Evolutionary conservation across 2,329 filamentous ascomycete genomes (phyloP), one percentile per base, ranked within the genome.

Genomic region (Neofusicoccum umdonicola): DNA sequence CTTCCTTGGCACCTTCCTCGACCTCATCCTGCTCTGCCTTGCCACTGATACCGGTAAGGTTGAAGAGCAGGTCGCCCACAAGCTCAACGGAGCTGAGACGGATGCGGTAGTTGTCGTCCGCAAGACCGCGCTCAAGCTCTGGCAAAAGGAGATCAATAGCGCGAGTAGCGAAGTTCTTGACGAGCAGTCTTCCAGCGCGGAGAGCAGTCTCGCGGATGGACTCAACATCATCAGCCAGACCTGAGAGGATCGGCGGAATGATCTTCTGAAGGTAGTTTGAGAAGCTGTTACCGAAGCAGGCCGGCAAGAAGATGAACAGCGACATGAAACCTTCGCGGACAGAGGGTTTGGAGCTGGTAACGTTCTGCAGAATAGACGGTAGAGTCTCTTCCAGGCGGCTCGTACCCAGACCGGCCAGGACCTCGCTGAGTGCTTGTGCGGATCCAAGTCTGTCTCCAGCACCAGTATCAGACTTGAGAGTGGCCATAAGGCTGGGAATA

Each of bases 321-420:
- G 95, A 97, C 95, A 99, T 99, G 82, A 99, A 99, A 51, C 95
- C 95, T 83, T 99, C 95, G 71, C 95, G 89, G 68, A 99, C 92
- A 63, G 93, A 88, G 17, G 95, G 77, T 79, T 97, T 97, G 70
- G 90, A 87, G 72, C 94, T 98, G 70, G 92, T 89, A 69, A 97
- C 94, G 73, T 99, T 99, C 73, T 98, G 94, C 45, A 99, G 81
- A 71, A 99, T 97, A 12, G 94, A 97, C 44, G 95, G 96, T 51
- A 99, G 82, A 4, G 93, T 98, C 79, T 99, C 96, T 78, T 99
- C 95, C 70, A 99, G 82, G 70, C 95, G 90, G 58, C 90, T 86
- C 0, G 95, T 99, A 69, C 96, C 95, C 72, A 99, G 83, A 68
- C 95, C 96, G 54, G 95, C 95, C 70, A 99, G 88, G 31, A 99